phyloP scores from a whole-genome alignment of 1,139 yeast genomes.

The Taphrina communis region DNA sequence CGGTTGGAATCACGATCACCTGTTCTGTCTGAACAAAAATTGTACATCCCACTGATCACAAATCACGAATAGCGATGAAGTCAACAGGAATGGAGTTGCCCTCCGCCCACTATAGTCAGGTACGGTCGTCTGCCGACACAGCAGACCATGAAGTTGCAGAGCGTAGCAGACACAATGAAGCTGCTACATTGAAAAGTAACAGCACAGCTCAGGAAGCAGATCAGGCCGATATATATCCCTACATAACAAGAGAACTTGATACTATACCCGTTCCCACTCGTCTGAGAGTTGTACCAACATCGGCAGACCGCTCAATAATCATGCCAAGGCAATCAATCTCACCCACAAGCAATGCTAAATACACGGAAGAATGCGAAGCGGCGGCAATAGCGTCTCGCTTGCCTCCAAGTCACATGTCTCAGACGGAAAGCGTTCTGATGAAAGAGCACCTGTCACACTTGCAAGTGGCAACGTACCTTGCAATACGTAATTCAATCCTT shows the following conservation, averaged over 20 bases:
- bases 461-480: constrained; percentile 56
- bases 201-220: too few relatives aligned
- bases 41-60: too few relatives aligned
- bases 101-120: too few relatives aligned
- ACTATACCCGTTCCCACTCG: constrained; percentile 12
- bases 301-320: neutral
- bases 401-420: constrained; percentile 53
- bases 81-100: too few relatives aligned
- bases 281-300: neutral
- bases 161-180: too few relatives aligned
- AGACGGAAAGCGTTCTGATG: constrained; percentile 53
- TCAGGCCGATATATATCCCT: neutral
- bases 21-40: too few relatives aligned
- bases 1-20: too few relatives aligned
- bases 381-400: constrained; percentile 56
- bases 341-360: constrained; percentile 2
- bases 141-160: too few relatives aligned
- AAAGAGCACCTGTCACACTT: constrained; percentile 51
- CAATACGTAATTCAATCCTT: constrained; percentile 55
- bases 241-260: neutral
- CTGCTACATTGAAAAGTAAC: too few relatives aligned
- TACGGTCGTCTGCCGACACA: too few relatives aligned
- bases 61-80: too few relatives aligned
- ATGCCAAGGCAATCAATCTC: constrained; percentile 21
- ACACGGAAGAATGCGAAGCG: constrained; percentile 46